Conservation (phyloP, 1,139 yeast genomes). For the Hyphopichia pseudoburtonii region DNA sequence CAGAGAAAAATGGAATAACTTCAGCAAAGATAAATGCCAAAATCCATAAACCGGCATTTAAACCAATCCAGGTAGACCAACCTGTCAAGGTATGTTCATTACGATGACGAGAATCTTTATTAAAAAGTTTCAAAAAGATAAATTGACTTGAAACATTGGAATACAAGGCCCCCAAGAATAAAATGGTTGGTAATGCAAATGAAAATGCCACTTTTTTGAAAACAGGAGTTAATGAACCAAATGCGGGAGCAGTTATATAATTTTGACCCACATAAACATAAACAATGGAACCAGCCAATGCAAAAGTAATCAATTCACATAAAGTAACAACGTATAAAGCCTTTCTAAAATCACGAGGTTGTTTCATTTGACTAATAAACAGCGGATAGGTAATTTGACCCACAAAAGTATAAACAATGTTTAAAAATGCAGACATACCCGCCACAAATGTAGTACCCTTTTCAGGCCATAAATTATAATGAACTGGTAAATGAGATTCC, state of each 20-base stretch:
- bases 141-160: conserved; percentile 55
- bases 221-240: conserved; percentile 48
- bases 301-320: conserved; percentile 48
- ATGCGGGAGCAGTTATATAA: conserved; percentile 60
- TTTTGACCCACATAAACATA: conserved; percentile 59
- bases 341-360: conserved; percentile 57
- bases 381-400: conserved; percentile 66
- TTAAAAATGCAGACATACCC: conserved; percentile 57
- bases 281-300: conserved; percentile 55
- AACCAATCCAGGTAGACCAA: conserved; percentile 51
- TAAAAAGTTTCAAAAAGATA: conserved; percentile 46
- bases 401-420: conserved; percentile 61
- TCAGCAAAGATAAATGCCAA: conserved; percentile 59
- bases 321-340: conserved; percentile 53
- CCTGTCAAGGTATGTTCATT: conserved; percentile 50
- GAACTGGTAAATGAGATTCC: conserved; percentile 33
- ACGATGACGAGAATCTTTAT: conserved; percentile 42
- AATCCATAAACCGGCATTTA: conserved; percentile 49
- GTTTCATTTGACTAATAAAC: conserved; percentile 59
- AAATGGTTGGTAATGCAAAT: conserved; percentile 60
- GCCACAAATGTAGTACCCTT: conserved; percentile 52
- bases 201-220: conserved; percentile 57
- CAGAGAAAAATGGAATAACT: conserved; percentile 63
- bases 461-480: conserved; percentile 48
- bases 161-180: conserved; percentile 57